These are phyloP conservation scores for Nicotiana attenuata DNA, from an alignment of 257 asterid genomes.

Conservation along the genomic window DNA sequence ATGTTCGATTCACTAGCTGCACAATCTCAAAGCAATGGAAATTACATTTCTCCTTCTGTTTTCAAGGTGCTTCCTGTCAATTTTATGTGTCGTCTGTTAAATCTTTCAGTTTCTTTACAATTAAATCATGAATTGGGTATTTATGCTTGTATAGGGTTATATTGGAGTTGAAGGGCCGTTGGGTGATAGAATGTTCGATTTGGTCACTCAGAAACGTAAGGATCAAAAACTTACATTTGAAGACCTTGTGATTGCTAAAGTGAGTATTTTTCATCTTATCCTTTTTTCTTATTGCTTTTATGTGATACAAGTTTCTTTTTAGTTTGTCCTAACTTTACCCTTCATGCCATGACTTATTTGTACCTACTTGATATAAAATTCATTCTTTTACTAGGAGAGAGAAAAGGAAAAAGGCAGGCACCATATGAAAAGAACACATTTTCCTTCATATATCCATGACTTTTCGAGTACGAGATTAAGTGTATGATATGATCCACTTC, in stretches of 20 bases:
- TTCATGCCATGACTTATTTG: too few relatives aligned
- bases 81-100: neutral
- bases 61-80: constrained; percentile 51
- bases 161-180: constrained; percentile 71
- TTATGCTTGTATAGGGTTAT: constrained; percentile 35
- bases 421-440: too few relatives aligned
- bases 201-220: constrained; percentile 67
- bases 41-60: constrained; percentile 47
- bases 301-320: too few relatives aligned
- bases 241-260: constrained; percentile 92
- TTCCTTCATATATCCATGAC: too few relatives aligned
- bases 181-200: constrained; percentile 70
- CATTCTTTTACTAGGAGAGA: too few relatives aligned
- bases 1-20: constrained; percentile 65
- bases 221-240: constrained; percentile 70
- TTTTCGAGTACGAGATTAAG: too few relatives aligned
- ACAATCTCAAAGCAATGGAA: constrained; percentile 47
- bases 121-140: neutral
- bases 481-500: too few relatives aligned
- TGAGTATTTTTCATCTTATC: constrained; percentile 12
- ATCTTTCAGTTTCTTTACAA: neutral
- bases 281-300: neutral
- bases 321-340: too few relatives aligned
- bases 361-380: too few relatives aligned
- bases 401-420: too few relatives aligned